Evolutionary conservation across 805 yeast genomes (phyloP).

Genomic region (Tetrapisispora iriomotensis): DNA sequence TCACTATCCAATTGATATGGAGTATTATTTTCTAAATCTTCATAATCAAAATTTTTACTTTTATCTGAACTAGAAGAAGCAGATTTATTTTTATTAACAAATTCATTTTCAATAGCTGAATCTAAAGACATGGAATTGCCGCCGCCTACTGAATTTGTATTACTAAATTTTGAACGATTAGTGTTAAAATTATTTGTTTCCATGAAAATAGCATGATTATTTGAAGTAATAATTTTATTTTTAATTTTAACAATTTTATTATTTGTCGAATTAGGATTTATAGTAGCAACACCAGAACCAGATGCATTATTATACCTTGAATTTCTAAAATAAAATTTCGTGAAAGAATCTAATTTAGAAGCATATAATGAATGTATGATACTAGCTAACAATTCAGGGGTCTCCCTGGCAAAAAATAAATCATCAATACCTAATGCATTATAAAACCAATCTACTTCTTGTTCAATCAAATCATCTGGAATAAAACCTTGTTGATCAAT

Average conservation of each 20-base stretch:
- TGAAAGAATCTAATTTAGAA: conserved; percentile 83
- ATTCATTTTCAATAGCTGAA: not conserved
- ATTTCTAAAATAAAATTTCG: conserved; percentile 45
- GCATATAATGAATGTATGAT: conserved; percentile 86
- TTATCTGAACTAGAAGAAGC: too few species aligned
- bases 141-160: too few species aligned
- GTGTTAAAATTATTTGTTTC: conserved; percentile 43
- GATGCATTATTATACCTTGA: conserved; percentile 15
- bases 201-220: conserved; percentile 85
- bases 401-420: conserved; percentile 79
- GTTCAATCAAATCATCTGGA: conserved; percentile 77
- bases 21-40: not conserved
- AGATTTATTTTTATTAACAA: not conserved
- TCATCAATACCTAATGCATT: conserved; percentile 82
- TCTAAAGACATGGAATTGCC: not conserved
- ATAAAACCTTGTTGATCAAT: conserved; percentile 79
- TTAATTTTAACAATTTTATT: conserved; percentile 61
- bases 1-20: conserved; percentile 54
- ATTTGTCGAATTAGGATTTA: not conserved
- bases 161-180: not conserved
- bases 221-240: conserved; percentile 60
- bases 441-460: conserved; percentile 86
- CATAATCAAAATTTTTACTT: not conserved
- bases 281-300: not conserved
- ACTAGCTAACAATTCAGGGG: conserved; percentile 67